phyloP scores from a whole-genome alignment of 108 stramenopile species.

The Cyclotella baltica region DNA sequence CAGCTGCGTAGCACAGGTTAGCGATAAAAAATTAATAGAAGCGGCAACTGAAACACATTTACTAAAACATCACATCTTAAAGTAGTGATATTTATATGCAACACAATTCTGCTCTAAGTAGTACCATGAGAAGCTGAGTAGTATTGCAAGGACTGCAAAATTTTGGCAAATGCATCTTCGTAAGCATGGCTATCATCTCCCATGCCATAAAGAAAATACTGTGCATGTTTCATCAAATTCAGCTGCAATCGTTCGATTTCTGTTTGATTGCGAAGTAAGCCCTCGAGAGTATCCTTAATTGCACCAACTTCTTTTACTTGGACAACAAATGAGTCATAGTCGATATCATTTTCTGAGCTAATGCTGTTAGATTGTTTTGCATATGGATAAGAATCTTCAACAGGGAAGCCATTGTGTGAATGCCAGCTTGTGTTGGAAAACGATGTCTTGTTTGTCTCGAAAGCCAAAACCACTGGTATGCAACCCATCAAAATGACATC shows the following conservation, averaged over 20 bases:
- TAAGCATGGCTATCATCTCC: conserved; percentile 13
- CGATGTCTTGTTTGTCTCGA: conserved; percentile 9
- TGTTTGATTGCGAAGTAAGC: background rate
- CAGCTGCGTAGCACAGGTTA: no score
- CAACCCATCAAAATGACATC: conserved; percentile 61
- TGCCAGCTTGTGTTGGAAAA: conserved; percentile 17
- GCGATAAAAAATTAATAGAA: no score
- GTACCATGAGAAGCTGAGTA: no score
- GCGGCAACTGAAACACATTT: no score
- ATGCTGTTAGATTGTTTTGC: background rate
- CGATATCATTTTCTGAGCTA: conserved; percentile 16
- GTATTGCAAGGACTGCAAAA: no score
- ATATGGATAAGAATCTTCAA: conserved; percentile 21
- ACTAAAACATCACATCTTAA: no score
- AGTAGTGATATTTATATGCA: no score
- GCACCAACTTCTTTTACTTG: conserved; percentile 12
- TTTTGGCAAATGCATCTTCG: conserved; percentile 24
- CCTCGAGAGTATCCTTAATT: conserved; percentile 16
- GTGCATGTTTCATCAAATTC: conserved; percentile 18
- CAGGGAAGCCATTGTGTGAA: background rate
- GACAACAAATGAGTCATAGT: conserved; percentile 38
- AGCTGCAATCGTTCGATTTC: conserved; percentile 19
- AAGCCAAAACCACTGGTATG: conserved; percentile 53
- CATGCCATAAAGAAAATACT: conserved; percentile 28
- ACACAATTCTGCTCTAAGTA: no score